Evolutionary conservation across 805 yeast species (phyloP).

Genomic region (Teunomyces panamensis): DNA sequence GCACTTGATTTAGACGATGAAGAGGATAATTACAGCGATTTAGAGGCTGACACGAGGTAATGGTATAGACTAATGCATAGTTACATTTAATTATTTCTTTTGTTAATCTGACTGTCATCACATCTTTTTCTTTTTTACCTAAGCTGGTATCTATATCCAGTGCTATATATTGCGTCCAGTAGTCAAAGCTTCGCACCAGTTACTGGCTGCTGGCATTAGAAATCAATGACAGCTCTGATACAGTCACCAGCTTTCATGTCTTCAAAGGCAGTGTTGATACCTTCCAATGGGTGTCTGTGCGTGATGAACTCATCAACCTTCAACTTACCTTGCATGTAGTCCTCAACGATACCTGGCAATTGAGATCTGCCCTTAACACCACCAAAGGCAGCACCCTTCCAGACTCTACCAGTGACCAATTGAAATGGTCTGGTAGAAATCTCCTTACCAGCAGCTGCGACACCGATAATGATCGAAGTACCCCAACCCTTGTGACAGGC

Average conservation of each 20-base stretch:
- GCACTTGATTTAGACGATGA: slow-evolving; percentile 16
- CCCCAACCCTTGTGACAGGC: slow-evolving; percentile 99
- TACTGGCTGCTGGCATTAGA: slow-evolving; percentile 25
- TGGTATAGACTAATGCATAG: slow-evolving; percentile 6
- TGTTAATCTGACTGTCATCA: too few species aligned
- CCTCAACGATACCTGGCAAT: slow-evolving; percentile 85
- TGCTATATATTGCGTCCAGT: background rate
- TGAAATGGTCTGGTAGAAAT: slow-evolving; percentile 98
- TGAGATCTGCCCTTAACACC: slow-evolving; percentile 98
- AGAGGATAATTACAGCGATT: slow-evolving; percentile 20
- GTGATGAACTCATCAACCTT: slow-evolving; percentile 96
- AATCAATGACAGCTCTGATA: slow-evolving; percentile 82
- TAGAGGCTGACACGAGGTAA: slow-evolving; percentile 10
- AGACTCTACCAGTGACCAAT: slow-evolving; percentile 96
- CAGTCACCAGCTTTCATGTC: slow-evolving; percentile 94
- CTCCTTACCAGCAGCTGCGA: slow-evolving; percentile 97
- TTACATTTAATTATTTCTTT: background rate
- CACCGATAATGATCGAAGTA: slow-evolving; percentile 90
- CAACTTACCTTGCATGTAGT: slow-evolving; percentile 74
- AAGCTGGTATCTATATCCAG: background rate
- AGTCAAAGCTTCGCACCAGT: slow-evolving; percentile 2
- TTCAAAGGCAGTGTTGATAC: slow-evolving; percentile 86
- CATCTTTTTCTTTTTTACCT: background rate
- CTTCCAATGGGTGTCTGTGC: slow-evolving; percentile 73
- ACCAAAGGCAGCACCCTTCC: slow-evolving; percentile 99